A percentile compares a stretch with the other conserved stretches of the same genome.
Conservation (phyloP, 108 stramenopile species). For the Cyclotella atomus region DNA sequence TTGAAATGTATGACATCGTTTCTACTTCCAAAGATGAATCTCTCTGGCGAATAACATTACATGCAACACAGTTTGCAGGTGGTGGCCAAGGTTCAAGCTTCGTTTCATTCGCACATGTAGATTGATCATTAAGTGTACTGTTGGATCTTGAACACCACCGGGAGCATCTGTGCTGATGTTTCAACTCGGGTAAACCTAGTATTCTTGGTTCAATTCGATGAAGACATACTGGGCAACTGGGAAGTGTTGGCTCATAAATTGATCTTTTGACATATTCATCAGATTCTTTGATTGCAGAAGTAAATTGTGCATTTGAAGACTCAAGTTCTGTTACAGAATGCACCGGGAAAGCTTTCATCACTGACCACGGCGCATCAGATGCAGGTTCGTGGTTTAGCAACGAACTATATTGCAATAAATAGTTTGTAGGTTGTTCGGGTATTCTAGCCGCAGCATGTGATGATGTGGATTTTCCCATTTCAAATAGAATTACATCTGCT, state of each 20-base stretch:
- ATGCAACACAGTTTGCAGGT: conserved; percentile 67
- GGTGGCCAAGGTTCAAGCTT: conserved; percentile 64
- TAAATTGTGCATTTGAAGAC: not conserved
- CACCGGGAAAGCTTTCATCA: conserved; percentile 58
- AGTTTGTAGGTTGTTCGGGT: conserved; percentile 1
- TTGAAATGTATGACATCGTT: conserved; percentile 20
- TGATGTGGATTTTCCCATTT: conserved; percentile 12
- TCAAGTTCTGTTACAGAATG: conserved; percentile 25
- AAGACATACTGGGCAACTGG: conserved; percentile 83
- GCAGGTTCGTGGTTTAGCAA: conserved; percentile 47
- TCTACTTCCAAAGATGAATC: not conserved
- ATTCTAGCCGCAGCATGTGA: not conserved
- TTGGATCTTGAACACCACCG: conserved; percentile 60
- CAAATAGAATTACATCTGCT: conserved; percentile 54
- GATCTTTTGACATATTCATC: not conserved
- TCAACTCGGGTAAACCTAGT: conserved; percentile 66
- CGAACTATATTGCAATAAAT: conserved; percentile 33
- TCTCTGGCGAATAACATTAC: conserved; percentile 59
- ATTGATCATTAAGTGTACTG: not conserved
- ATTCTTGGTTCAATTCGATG: conserved; percentile 74
- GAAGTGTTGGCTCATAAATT: conserved; percentile 41
- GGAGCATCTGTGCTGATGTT: conserved; percentile 67
- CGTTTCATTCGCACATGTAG: conserved; percentile 63
- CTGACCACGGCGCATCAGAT: conserved; percentile 59
- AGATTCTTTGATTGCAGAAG: conserved; percentile 2